Percentiles rank a stretch among this genome's conserved stretches.
Evolutionary conservation across 169 alveolate species (phyloP).

Genomic region (Plasmodium billcollinsi): DNA sequence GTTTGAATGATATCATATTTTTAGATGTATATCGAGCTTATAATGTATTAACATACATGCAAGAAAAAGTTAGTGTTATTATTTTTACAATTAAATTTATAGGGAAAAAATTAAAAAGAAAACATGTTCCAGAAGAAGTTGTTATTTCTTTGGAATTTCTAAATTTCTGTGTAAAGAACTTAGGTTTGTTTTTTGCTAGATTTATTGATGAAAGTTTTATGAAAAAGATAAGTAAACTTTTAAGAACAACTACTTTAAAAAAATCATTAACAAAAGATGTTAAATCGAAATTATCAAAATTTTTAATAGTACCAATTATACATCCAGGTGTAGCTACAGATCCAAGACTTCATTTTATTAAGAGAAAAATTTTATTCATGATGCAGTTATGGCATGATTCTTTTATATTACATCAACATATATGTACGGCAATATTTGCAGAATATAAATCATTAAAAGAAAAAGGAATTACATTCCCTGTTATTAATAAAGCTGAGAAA

Average conservation of each 20-base stretch:
- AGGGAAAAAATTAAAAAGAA: conserved; percentile 82
- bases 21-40: conserved; percentile 77
- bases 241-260: conserved; percentile 80
- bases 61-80: conserved; percentile 56
- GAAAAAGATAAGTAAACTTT: conserved; percentile 79
- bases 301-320: conserved; percentile 80
- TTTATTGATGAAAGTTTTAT: conserved; percentile 83
- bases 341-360: conserved; percentile 84
- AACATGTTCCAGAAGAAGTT: conserved; percentile 85
- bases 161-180: conserved; percentile 78
- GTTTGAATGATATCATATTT: conserved; percentile 75
- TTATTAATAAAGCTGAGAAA: conserved; percentile 67
- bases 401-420: conserved; percentile 81
- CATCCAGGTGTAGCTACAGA: conserved; percentile 89
- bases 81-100: conserved; percentile 78
- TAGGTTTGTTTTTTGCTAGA: conserved; percentile 81
- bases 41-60: conserved; percentile 77
- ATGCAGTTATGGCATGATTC: conserved; percentile 85
- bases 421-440: conserved; percentile 78
- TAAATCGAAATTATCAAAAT: conserved; percentile 83
- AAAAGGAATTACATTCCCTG: conserved; percentile 80
- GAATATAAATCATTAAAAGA: conserved; percentile 83
- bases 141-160: conserved; percentile 83
- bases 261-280: conserved; percentile 82
- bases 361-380: conserved; percentile 82